Evolutionary conservation across 2,329 filamentous ascomycete species (phyloP).

Genomic region (Beauveria pseudobassiana): DNA sequence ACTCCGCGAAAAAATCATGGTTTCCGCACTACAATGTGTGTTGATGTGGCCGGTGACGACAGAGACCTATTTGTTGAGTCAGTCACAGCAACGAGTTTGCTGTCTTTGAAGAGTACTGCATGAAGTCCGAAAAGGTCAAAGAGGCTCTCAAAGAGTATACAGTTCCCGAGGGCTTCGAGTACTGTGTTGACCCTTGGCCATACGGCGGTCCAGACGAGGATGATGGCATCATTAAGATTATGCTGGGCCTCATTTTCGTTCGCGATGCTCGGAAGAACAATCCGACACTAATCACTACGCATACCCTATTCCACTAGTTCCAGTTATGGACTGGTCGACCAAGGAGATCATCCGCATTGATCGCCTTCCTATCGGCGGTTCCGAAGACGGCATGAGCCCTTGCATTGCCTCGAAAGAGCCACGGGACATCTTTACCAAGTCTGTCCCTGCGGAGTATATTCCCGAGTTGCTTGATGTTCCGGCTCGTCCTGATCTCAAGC

Average conservation of each 20-base stretch:
- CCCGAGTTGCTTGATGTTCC: conserved; percentile 43
- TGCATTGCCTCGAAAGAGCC: conserved; percentile 28
- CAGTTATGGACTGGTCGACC: conserved; percentile 51
- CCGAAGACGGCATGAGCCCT: conserved; percentile 36
- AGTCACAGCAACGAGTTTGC: conserved; percentile 30
- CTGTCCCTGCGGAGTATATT: conserved; percentile 36
- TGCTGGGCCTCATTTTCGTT: conserved; percentile 46
- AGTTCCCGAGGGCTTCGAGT: conserved; percentile 35
- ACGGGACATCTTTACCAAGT: conserved; percentile 38
- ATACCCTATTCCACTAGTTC: conserved; percentile 52
- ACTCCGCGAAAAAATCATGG: conserved; percentile 18
- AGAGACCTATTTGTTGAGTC: background rate
- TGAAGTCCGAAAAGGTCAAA: conserved; percentile 37
- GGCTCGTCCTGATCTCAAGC: conserved; percentile 50
- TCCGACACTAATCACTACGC: conserved; percentile 53
- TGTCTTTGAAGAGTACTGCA: conserved; percentile 32
- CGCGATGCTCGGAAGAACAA: conserved; percentile 34
- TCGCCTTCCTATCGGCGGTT: conserved; percentile 42
- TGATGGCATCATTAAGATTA: conserved; percentile 33
- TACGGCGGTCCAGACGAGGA: conserved; percentile 44
- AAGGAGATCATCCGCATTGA: conserved; percentile 50
- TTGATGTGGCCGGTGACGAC: background rate
- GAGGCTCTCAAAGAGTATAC: conserved; percentile 39
- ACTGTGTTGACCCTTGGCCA: conserved; percentile 56
- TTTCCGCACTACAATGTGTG: conserved; percentile 31